phyloP scores from a whole-genome alignment of 1,284 basidiomycete genomes.

The Bjerkandera adusta region DNA sequence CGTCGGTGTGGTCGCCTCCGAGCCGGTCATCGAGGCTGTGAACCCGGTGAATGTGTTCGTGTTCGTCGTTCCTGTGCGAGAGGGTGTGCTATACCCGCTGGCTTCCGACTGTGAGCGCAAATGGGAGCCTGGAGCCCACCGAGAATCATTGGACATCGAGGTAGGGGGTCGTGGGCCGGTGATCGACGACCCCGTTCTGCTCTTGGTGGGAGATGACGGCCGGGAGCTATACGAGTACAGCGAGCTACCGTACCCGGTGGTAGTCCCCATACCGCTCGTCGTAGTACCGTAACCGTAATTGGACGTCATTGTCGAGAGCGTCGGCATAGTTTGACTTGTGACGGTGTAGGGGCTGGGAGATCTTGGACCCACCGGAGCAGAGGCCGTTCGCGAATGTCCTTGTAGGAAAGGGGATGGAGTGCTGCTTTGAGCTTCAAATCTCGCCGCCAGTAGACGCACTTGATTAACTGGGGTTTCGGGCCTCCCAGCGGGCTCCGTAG shows the following conservation, averaged over 20 bases:
- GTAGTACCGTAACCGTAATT: conserved; percentile 24
- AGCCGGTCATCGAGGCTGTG: conserved; percentile 23
- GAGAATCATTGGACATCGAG: conserved; percentile 33
- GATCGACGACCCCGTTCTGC: conserved; percentile 33
- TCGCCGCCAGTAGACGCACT: no score
- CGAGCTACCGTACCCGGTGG: conserved; percentile 28
- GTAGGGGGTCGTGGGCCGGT: conserved; percentile 24
- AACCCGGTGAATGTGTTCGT: conserved; percentile 28
- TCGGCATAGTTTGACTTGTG: conserved; percentile 43
- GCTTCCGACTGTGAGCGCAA: conserved; percentile 12
- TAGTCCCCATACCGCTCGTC: conserved; percentile 29
- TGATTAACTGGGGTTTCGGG: conserved; percentile 48
- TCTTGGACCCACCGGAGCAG: conserved; percentile 50
- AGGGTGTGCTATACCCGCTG: conserved; percentile 9
- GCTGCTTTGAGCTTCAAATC: conserved; percentile 60
- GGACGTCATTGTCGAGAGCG: conserved; percentile 21
- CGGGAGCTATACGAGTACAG: conserved; percentile 35
- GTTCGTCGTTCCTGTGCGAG: conserved; percentile 30
- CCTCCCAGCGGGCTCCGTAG: conserved; percentile 32
- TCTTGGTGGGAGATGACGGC: conserved; percentile 46
- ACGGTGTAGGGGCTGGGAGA: conserved; percentile 50
- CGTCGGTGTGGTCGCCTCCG: conserved; percentile 27
- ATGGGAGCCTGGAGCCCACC: conserved; percentile 30
- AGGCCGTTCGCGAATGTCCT: conserved; percentile 49
- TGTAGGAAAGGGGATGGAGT: conserved; percentile 27